Base-by-base conservation (phyloP, 352 stramenopile species). In the Phytophthora multivora region DNA sequence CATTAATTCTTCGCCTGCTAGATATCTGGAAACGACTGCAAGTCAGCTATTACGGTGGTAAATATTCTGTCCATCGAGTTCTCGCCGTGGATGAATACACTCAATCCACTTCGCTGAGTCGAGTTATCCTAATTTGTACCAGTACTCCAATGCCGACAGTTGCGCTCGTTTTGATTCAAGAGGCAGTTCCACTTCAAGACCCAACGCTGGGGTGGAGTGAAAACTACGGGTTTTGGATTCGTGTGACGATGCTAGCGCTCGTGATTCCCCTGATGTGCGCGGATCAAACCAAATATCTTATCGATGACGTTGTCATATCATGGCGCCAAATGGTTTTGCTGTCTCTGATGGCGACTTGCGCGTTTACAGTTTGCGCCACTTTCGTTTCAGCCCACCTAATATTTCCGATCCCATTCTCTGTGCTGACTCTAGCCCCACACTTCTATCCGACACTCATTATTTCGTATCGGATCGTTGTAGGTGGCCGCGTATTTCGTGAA, bases 151-250 rank as follows among this genome's bases (percentile, higher is more conserved):
- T 69, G 8, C 58, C 58, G 2, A 64, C 49, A 31, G 16, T 61
- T 11, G 35, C 40, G 8, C 4, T 68, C 16, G 39, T 64, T 2
- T 26, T 68, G n/a, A 45, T 43, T 7, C 46, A 64, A 48, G 51
- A 69, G 49, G 39, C n/a, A 23, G 33, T 72, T n/a, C 64, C 64
- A 3, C 64, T 72, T 35, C 51, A 61, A 45, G 45, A 65, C 12
- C 51, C 57, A 5, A 41, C 5, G 16, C 19, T 45, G 5, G 64
- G 47, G 0, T 69, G 64, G 64, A 16, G 33, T 33, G 26, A 18
- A 36, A 72, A 69, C 23, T 57, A 54, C 15, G 64, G 64, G 0
- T 64, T 67, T 33, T 72, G 64, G 64, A 51, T 68, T 12, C 51
- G 58, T 19, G 30, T 19, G 3, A 36, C 13, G 5, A 18, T 65